Percentiles rank a stretch among this genome's conserved stretches.
Evolutionary conservation across 345 rosid genomes (phyloP).

Genomic region (Camelina neglecta): DNA sequence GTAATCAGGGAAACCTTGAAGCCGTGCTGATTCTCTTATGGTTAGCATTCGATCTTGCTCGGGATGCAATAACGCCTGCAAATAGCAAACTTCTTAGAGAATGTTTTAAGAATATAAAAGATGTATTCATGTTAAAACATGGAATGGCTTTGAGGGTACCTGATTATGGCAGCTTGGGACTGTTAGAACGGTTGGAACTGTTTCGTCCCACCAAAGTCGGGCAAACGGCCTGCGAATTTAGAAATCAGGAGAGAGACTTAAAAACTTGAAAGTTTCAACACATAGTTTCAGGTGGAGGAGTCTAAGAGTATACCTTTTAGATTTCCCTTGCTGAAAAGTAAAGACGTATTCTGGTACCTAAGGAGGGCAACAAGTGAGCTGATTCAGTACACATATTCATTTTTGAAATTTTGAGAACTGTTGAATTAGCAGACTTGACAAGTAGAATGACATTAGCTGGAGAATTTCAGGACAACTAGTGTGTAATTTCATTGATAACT

Average conservation of each 20-base stretch:
- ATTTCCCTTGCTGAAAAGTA: slow-evolving; percentile 74
- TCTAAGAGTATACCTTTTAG: slow-evolving; percentile 65
- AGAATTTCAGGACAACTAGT: slow-evolving; percentile 3
- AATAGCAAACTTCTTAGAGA: slow-evolving; percentile 25
- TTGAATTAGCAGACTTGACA: slow-evolving; percentile 6
- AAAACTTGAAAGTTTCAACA: not conserved
- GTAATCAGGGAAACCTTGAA: slow-evolving; percentile 98
- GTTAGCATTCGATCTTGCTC: slow-evolving; percentile 95
- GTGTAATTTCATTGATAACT: not conserved
- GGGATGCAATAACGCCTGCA: slow-evolving; percentile 79
- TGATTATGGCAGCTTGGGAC: slow-evolving; percentile 63
- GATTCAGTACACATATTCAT: slow-evolving; percentile 13
- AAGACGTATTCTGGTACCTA: slow-evolving; percentile 81
- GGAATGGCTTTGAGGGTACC: slow-evolving; percentile 49
- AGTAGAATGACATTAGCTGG: slow-evolving; percentile 13
- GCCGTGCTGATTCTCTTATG: slow-evolving; percentile 82
- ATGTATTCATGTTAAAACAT: slow-evolving; percentile 20
- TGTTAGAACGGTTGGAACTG: slow-evolving; percentile 81
- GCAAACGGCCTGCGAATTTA: slow-evolving; percentile 68
- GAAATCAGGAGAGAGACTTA: slow-evolving; percentile 6
- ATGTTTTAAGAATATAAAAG: not conserved
- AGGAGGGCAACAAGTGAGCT: slow-evolving; percentile 33
- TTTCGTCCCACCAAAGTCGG: slow-evolving; percentile 98
- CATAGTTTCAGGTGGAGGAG: slow-evolving; percentile 5
- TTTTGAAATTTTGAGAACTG: not conserved